Evolutionary conservation across 768 basidiomycete genomes (phyloP), one percentile per base, ranked within the genome.

Genomic region (Xanthoconium purpureum): DNA sequence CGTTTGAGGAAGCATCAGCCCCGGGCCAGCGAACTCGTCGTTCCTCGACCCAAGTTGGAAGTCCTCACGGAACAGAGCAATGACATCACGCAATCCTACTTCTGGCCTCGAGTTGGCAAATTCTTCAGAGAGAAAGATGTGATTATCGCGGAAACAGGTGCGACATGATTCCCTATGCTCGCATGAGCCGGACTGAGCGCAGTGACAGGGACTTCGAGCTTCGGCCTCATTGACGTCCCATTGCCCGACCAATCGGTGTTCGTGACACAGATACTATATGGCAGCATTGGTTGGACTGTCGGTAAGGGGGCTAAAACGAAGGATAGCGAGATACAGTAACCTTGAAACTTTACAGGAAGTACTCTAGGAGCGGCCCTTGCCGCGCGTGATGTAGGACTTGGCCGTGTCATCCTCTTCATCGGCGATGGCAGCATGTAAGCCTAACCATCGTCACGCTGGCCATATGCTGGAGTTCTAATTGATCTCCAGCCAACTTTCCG

Each of bases 241-340:
- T 73, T 96, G 12, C 95, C 95, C 0, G 77, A 82, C n/a, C 78
- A 83, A 44, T 75, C 85, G 1, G 70, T 84, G 6, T 83, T 87
- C 55, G 57, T 92, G 38, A 83, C 79, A 57, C 92, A 94, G 72
- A 84, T 96, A 49, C 73, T 97, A 6, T 97, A 90, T 87, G 94
- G 95, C 48, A 88, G 87, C 56, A 97, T 98, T 61, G 95, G 95
- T 0, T 97, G 88, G 87, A 84, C 88, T 17, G 84, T 89, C 39
- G 91, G 91, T 75, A 69, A 74, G 77, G 62, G 11, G 0, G 3
- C n/a, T 7, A 1, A n/a, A 20, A 46, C 29, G 8, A n/a, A 48
- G 20, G n/a, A 9, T 6, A 11, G 9, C 28, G 13, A 10, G 20
- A 4, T 24, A 24, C 24, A 24, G 2, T 50, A 39, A 51, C 20